Base-by-base conservation (phyloP, 345 rosid genomes). In the Gossypium sturtianum region DNA sequence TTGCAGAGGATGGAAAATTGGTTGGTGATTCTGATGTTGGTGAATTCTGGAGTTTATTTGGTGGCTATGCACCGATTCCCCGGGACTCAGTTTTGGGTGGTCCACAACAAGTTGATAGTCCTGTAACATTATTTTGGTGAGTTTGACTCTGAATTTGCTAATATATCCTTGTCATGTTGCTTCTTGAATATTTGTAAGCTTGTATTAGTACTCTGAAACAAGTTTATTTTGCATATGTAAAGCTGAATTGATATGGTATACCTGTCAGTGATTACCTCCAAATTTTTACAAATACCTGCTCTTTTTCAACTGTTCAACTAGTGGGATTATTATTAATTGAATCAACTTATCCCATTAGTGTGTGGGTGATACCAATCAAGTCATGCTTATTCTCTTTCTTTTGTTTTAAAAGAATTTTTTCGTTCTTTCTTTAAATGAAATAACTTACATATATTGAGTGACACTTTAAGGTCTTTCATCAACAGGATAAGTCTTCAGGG, bases 11-110 rank as follows among this genome's bases (percentile, higher is more conserved):
- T 81, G 97, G 98, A 22, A 91, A 87, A 82, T 83, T 93, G 75
- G 90, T 87, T 57, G 95, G 91, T 51, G 97, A 91, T 83, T 60
- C 93, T 64, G 97, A 91, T 63, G 89, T 85, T 38, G 98, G 98
- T 64, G 98, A 93, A 68, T 91, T 90, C 79, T 93, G 98, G 98
- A 82, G 92, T 79, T 85, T 93, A 49, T 93, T 93, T 87, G 97
- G 96, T 78, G 94, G 98, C 77, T 93, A 86, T 84, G 97, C 98
- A 75, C 98, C 99, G 72, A 88, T 93, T 73, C 93, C 98, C 52
- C 82, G 84, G 80, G 87, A 86, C 23, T 76, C 86, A 25, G 81
- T 89, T 66, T 81, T 84, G 58, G 79, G 77, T 41, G 57, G 17
- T 52, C 82, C 77, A 65, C 78, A 83, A 71, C 83, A 84, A 47